phyloP scores from a whole-genome alignment of 2,329 filamentous ascomycete genomes.

The Cercospora berteroae region DNA sequence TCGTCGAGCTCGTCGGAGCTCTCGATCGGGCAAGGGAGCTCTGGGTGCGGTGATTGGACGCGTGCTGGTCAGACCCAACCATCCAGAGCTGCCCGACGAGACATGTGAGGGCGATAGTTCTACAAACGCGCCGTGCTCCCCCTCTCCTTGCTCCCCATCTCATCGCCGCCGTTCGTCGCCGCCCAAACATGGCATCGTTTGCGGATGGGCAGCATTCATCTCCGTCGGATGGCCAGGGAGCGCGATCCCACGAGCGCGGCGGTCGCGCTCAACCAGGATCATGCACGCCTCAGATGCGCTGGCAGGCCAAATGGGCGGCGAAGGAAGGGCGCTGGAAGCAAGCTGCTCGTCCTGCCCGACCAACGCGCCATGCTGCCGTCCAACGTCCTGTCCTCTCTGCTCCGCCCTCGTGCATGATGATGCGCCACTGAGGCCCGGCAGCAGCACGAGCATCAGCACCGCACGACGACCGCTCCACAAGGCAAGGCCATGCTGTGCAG shows the following conservation, averaged over 20 bases:
- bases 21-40: conserved; percentile 3
- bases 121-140: not conserved
- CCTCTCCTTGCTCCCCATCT: not conserved
- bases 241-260: not conserved
- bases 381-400: not conserved
- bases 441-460: not conserved
- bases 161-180: not conserved
- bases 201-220: conserved; percentile 1
- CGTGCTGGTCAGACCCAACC: not conserved
- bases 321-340: not conserved
- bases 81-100: conserved; percentile 1
- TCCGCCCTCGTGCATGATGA: conserved; percentile 6
- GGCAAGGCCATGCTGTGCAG: not conserved
- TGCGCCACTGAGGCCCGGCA: not conserved
- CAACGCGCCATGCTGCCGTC: not conserved
- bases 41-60: not conserved
- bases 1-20: not conserved
- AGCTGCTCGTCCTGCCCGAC: not conserved
- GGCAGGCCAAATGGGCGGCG: not conserved
- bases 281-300: conserved; percentile 6
- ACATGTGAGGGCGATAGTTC: not conserved
- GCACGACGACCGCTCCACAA: not conserved
- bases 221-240: conserved; percentile 3
- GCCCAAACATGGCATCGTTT: not conserved
- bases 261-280: not conserved